Base-by-base conservation (phyloP, 75 land plant genomes). In the Pseudotsuga menziesii region DNA sequence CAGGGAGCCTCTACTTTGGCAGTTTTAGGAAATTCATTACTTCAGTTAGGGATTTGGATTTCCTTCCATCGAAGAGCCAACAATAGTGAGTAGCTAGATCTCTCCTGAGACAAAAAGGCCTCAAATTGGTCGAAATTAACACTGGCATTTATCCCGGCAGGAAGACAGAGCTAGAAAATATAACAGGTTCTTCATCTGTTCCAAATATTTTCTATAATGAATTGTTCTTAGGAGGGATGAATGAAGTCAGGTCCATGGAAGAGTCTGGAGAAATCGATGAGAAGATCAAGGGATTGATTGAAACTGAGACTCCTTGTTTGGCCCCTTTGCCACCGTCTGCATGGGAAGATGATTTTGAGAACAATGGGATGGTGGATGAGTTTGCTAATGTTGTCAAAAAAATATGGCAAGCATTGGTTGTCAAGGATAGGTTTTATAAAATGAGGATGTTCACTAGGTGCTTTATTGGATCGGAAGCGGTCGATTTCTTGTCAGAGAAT, bases 401-500 rank as follows among this genome's bases (percentile, higher is more conserved):
- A 79, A 83, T 93, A 82, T 87, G 82, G 81, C 91, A 81, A 35
- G 54, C 76, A 27, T 59, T 93, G 74, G 74, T 78, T 27, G 79
- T 88, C 12, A 91, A 85, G 80, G 95, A 93, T 66, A n/a, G n/a
- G n/a, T n/a, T n/a, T n/a, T n/a, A n/a, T n/a, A n/a, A n/a, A n/a
- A n/a, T 88, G 85, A 78, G 93, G 27, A 74, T 85, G 70, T 89
- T 83, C 64, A 90, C 76, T 76, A 89, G 77, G 78, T 91, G 93
- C 75, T 91, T 93, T 75, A 54, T 88, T 41, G 95, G 89, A 22
- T 87, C 95, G 52, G 91, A 93, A 78, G 95, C 93, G 63, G 87
- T 91, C 64, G 90, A 91, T 80, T 87, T 93, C 79, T 57, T 93
- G 36, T 78, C 93, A 75, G 89, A 93, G 60, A 93, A 93, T 84